A percentile compares a stretch with the other conserved stretches of the same genome.
phyloP scores from a whole-genome alignment of 306 rosid genomes.

The Urtica urens region DNA sequence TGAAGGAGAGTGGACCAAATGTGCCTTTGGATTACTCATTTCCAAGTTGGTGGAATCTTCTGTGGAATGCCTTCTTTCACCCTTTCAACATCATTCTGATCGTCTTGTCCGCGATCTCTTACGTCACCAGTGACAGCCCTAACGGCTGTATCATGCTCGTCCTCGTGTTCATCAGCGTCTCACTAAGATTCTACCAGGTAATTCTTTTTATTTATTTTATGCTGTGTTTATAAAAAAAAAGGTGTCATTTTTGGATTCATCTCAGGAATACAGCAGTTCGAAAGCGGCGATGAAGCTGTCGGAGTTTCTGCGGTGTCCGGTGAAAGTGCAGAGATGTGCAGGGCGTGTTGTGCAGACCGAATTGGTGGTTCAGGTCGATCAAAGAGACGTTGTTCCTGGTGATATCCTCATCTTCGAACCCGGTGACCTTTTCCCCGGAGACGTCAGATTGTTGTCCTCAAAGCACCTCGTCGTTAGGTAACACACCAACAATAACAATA shows the following conservation, averaged over 20 bases:
- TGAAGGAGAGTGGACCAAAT: conserved; percentile 65
- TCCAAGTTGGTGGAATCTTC: conserved; percentile 67
- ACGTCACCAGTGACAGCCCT: conserved; percentile 41
- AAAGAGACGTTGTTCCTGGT: conserved; percentile 74
- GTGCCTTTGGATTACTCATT: conserved; percentile 47
- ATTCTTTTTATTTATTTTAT: background rate
- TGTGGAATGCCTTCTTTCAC: conserved; percentile 68
- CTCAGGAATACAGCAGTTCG: conserved; percentile 66
- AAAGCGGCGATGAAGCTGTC: conserved; percentile 81
- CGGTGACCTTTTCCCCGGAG: conserved; percentile 86
- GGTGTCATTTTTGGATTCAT: background rate
- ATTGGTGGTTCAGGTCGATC: conserved; percentile 67
- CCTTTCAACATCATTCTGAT: conserved; percentile 70
- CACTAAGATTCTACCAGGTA: conserved; percentile 76
- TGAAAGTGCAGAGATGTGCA: conserved; percentile 81
- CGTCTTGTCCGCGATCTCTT: conserved; percentile 52
- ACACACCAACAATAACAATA: too few species aligned
- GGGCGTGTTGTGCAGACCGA: conserved; percentile 74
- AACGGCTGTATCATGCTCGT: conserved; percentile 68
- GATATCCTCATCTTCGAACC: conserved; percentile 83
- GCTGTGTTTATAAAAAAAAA: background rate
- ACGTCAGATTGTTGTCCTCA: conserved; percentile 60
- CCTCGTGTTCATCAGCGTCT: conserved; percentile 61
- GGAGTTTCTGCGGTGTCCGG: conserved; percentile 52
- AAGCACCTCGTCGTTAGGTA: conserved; percentile 83